These are phyloP conservation scores for Penicillium hordei DNA, from an alignment of 2,329 filamentous ascomycete species.

Conservation along the genomic window DNA sequence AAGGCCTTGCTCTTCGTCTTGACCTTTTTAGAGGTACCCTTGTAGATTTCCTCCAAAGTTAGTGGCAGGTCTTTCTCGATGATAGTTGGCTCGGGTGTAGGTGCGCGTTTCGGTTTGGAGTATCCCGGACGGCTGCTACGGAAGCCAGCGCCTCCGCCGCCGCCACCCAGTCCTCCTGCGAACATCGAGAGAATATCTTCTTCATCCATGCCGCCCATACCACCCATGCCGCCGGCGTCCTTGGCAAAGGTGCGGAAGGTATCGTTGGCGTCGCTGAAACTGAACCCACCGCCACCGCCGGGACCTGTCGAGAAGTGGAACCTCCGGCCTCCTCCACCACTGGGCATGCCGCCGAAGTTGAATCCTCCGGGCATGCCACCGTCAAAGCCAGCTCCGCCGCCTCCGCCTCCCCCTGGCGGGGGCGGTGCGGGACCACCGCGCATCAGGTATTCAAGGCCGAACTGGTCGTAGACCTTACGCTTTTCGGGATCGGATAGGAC, in stretches of 20 bases:
- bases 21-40: slow-evolving; percentile 90
- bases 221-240: slow-evolving; percentile 50
- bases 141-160: slow-evolving; percentile 34
- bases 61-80: slow-evolving; percentile 81
- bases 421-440: slow-evolving; percentile 70
- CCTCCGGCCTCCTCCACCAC: slow-evolving; percentile 51
- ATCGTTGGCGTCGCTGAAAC: slow-evolving; percentile 77
- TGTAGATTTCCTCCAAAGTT: slow-evolving; percentile 83
- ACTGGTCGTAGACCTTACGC: slow-evolving; percentile 91
- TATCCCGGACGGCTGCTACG: slow-evolving; percentile 29
- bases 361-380: slow-evolving; percentile 57
- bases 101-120: slow-evolving; percentile 36
- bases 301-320: slow-evolving; percentile 48
- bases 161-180: slow-evolving; percentile 43
- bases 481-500: slow-evolving; percentile 97
- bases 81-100: slow-evolving; percentile 82
- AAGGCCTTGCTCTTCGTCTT: slow-evolving; percentile 97
- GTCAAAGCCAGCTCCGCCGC: slow-evolving; percentile 58
- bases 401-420: slow-evolving; percentile 58
- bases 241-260: slow-evolving; percentile 86
- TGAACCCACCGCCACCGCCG: slow-evolving; percentile 68
- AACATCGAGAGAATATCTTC: slow-evolving; percentile 57
- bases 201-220: slow-evolving; percentile 49
- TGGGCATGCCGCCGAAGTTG: slow-evolving; percentile 51
- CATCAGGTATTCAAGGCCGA: slow-evolving; percentile 87